Percentiles rank a stretch among this genome's conserved stretches.
These are phyloP conservation scores for Mesostigma viride DNA, from an alignment of 139 green algal genomes.

Conservation along the genomic window DNA sequence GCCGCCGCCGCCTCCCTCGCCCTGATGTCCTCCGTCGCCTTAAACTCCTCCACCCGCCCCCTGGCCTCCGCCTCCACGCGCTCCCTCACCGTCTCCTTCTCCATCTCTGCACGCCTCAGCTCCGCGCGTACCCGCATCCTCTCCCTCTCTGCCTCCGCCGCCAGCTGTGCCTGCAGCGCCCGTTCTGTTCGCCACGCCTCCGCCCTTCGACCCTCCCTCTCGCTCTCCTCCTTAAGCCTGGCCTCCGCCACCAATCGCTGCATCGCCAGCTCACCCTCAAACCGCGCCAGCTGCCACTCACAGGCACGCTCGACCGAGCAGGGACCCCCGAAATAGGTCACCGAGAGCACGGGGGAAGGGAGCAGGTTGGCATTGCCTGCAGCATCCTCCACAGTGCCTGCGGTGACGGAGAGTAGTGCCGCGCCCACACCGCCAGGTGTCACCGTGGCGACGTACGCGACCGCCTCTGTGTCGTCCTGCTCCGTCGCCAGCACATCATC, in stretches of 20 bases:
- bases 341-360: neutral
- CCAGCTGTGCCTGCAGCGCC: neutral
- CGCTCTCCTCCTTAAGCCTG: no score
- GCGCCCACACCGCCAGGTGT: neutral
- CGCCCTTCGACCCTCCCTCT: no score
- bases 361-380: neutral
- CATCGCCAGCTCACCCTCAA: slow-evolving; percentile 16
- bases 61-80: no score
- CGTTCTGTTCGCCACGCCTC: no score
- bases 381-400: neutral
- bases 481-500: no score
- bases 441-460: neutral
- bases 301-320: slow-evolving; percentile 21
- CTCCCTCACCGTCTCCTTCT: no score
- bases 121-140: neutral
- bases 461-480: no score
- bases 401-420: neutral
- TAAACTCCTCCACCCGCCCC: no score
- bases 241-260: slow-evolving; percentile 2
- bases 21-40: no score
- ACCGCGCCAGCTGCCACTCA: slow-evolving; percentile 16
- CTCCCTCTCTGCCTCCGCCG: neutral
- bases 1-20: no score
- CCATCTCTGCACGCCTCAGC: no score
- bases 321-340: slow-evolving; percentile 12